Percentiles rank a stretch among this genome's conserved stretches.
Conservation (phyloP, 1,139 yeast genomes). For the Starmera stellimalicola region DNA sequence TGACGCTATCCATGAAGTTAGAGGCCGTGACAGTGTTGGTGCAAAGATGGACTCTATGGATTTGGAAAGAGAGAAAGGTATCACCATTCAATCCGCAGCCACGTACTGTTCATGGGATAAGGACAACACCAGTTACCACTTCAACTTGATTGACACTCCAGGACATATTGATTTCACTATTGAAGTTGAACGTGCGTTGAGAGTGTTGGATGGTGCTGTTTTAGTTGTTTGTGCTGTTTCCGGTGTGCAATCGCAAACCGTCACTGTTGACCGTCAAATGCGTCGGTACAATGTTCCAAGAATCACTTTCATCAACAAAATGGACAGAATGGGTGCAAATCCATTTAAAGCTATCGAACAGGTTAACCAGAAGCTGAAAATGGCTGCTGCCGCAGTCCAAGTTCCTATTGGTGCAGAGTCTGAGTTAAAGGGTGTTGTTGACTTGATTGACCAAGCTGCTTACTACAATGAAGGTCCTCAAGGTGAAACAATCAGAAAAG, state of each 20-base stretch:
- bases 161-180: constrained; percentile 98
- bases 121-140: constrained; percentile 60
- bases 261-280: constrained; percentile 98
- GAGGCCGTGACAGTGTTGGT: constrained; percentile 97
- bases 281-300: constrained; percentile 96
- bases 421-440: constrained; percentile 79
- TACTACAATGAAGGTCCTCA: constrained; percentile 86
- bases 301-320: constrained; percentile 89
- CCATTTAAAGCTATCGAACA: constrained; percentile 95
- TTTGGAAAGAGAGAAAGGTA: constrained; percentile 94
- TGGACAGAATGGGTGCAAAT: constrained; percentile 99
- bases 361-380: constrained; percentile 73
- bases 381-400: constrained; percentile 96
- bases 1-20: constrained; percentile 94
- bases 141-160: constrained; percentile 93
- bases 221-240: constrained; percentile 96
- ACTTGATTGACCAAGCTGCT: constrained; percentile 80
- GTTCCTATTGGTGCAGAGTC: constrained; percentile 95
- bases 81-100: constrained; percentile 97
- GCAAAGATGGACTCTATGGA: constrained; percentile 99
- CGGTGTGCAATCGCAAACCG: constrained; percentile 97
- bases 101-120: constrained; percentile 96
- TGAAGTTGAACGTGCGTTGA: constrained; percentile 94
- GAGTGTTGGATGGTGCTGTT: constrained; percentile 97
- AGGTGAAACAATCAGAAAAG: constrained; percentile 64